phyloP scores from a whole-genome alignment of 2,329 filamentous ascomycete genomes.

The Blastomyces parvus region DNA sequence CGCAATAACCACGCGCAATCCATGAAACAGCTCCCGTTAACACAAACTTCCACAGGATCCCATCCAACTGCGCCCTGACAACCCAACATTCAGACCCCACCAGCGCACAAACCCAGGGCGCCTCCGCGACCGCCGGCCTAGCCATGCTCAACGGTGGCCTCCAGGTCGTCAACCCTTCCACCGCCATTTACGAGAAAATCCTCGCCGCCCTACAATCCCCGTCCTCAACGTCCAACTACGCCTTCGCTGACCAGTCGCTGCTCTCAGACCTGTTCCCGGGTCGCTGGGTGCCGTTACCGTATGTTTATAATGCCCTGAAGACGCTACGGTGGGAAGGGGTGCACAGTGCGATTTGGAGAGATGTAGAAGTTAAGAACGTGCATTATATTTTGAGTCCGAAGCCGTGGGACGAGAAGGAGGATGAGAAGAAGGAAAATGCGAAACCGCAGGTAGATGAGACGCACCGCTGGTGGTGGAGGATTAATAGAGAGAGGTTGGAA shows the following conservation, averaged over 20 bases:
- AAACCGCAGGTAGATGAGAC: slow-evolving; percentile 39
- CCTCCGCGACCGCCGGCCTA: slow-evolving; percentile 42
- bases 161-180: slow-evolving; percentile 52
- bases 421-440: slow-evolving; percentile 9
- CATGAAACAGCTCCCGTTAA: background rate
- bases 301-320: slow-evolving; percentile 54
- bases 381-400: slow-evolving; percentile 55
- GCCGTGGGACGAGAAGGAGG: slow-evolving; percentile 48
- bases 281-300: slow-evolving; percentile 51
- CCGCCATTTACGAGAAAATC: slow-evolving; percentile 45
- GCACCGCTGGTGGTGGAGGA: slow-evolving; percentile 50
- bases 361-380: slow-evolving; percentile 52
- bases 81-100: slow-evolving; percentile 45
- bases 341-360: slow-evolving; percentile 51
- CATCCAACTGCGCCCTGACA: slow-evolving; percentile 53
- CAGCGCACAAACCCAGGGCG: slow-evolving; percentile 44
- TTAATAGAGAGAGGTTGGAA: slow-evolving; percentile 41
- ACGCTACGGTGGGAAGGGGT: slow-evolving; percentile 48
- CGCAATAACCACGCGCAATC: too few relatives aligned
- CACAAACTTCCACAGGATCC: slow-evolving; percentile 30
- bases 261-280: slow-evolving; percentile 49
- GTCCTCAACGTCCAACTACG: slow-evolving; percentile 41
- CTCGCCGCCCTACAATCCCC: slow-evolving; percentile 38
- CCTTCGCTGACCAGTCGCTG: slow-evolving; percentile 52
- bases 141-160: slow-evolving; percentile 53